Evolutionary conservation across 2,329 filamentous ascomycete genomes (phyloP), one percentile per base, ranked within the genome.

Genomic region (Lasiodiplodia theobromae): DNA sequence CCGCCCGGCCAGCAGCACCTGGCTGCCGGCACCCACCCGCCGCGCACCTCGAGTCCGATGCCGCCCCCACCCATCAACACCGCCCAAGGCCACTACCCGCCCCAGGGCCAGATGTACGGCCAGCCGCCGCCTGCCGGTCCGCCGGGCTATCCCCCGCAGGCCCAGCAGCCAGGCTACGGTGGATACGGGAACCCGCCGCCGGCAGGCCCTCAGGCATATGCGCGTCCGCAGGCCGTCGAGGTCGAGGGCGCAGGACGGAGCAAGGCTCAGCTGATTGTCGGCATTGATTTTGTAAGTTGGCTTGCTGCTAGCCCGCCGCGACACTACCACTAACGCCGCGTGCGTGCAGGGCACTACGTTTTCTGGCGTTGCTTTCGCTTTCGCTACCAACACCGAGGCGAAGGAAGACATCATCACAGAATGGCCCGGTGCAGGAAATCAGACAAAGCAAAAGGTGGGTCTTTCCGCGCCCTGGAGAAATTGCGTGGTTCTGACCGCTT

Each of bases 331-430:
- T 53, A 34, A 49, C 63, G 8, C 8, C 25, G 37, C 49, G 62
- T 34, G 28, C 12, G 40, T 12, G 18, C 75, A 97, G 93, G 93
- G 96, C 73, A 99, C 96, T 21, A 99, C 96, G 5, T 99, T 98
- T 80, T 98, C 96, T 3, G 96, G 96, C 79, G 95, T 98, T 71
- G 94, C 94, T 38, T 99, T 97, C 79, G 90, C 90, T 53, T 92
- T 92, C 82, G 94, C 94, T 70, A 97, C 95, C 70, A 97, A 97
- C 83, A 97, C 95, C 74, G 94, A 97, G 81, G 94, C 94, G 70
- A 96, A 97, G 80, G 96, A 98, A 82, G 95, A 98, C 80, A 98
- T 98, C 75, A 99, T 99, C 75, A 96, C 95, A 71, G 96, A 99
- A 83, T 99, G 96, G 96, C 96, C 96, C 31, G 96, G 96, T 74